Conservation (phyloP, 225 moss, liverwort and hornwort species). For the Ulota crispa region DNA sequence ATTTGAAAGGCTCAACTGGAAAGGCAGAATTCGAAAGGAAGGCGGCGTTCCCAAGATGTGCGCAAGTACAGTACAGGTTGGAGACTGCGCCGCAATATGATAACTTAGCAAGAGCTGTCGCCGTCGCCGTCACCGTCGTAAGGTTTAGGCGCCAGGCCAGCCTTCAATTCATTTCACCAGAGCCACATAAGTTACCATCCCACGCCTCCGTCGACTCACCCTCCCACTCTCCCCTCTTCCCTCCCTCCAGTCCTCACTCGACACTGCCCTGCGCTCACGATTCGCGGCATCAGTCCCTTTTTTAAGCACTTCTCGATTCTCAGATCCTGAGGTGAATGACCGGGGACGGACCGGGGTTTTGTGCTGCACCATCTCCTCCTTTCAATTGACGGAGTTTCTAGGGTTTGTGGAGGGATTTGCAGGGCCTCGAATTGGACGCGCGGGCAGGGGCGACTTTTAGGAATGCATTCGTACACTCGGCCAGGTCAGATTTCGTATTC, state of each 20-base stretch:
- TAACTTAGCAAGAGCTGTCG: not conserved
- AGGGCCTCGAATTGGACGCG: constrained; percentile 13
- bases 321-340: not conserved
- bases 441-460: not conserved
- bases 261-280: not conserved
- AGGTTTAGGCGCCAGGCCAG: not conserved
- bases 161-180: not conserved
- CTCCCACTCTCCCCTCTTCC: not conserved
- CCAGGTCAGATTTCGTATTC: constrained; percentile 28
- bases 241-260: not conserved
- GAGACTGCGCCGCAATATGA: not conserved
- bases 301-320: not conserved
- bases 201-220: not conserved
- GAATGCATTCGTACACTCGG: constrained; percentile 30
- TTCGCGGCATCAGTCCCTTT: too few species aligned
- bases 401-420: not conserved
- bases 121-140: not conserved
- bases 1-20: too few species aligned
- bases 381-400: not conserved
- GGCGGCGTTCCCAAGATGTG: not conserved
- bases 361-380: not conserved
- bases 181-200: not conserved
- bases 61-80: not conserved
- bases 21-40: too few species aligned
- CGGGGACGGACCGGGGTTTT: not conserved